Conservation (phyloP, 108 stramenopile species). For the Bacterosira constricta region DNA sequence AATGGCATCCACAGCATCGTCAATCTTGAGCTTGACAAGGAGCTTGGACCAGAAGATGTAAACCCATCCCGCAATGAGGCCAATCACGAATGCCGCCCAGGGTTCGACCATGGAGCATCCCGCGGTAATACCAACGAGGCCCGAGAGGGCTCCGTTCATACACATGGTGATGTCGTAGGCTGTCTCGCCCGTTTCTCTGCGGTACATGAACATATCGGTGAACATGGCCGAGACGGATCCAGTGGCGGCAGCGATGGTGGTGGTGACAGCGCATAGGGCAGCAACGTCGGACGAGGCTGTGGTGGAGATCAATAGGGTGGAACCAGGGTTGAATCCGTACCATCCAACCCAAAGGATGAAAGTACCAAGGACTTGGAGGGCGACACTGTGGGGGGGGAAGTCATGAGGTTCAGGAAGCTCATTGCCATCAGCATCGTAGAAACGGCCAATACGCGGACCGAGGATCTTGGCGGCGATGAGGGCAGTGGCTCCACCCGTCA, state of each 20-base stretch:
- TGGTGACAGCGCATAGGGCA: constrained; percentile 83
- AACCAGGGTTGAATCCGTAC: constrained; percentile 95
- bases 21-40: constrained; percentile 76
- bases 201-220: constrained; percentile 64
- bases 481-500: constrained; percentile 81
- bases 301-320: constrained; percentile 63
- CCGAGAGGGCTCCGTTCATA: constrained; percentile 87
- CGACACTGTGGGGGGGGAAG: constrained; percentile 78
- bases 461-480: constrained; percentile 85
- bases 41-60: constrained; percentile 70
- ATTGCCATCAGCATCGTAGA: constrained; percentile 77
- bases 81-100: constrained; percentile 64
- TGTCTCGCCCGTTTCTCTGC: constrained; percentile 58
- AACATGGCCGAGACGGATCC: constrained; percentile 83
- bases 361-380: constrained; percentile 85
- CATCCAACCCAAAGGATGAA: constrained; percentile 94
- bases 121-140: constrained; percentile 93
- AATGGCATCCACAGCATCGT: constrained; percentile 93
- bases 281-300: constrained; percentile 45
- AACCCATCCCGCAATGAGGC: constrained; percentile 65
- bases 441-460: constrained; percentile 84
- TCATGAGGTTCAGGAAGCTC: constrained; percentile 62
- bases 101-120: constrained; percentile 82
- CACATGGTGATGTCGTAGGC: constrained; percentile 81
- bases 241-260: constrained; percentile 72